Evolutionary conservation across 73 alveolate species (phyloP), one percentile per base, ranked within the genome.

Genomic region (Paramecium octaurelia): DNA sequence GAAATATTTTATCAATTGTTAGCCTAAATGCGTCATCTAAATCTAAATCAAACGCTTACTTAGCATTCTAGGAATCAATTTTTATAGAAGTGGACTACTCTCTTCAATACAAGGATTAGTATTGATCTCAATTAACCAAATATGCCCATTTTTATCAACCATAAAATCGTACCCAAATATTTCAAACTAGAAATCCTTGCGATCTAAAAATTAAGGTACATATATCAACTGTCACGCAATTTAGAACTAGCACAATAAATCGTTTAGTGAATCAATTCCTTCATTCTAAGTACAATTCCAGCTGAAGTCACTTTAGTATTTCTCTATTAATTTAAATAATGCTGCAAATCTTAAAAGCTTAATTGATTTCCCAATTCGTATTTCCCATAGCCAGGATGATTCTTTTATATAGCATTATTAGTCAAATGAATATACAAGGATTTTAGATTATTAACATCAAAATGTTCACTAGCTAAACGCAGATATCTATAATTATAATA

Each of bases 281-380:
- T 80, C 70, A 80, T 80, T 80, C n/a, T 80, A 12, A 18, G 8
- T 2, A 80, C 24, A 18, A 80, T 80, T 8, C 57, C 46, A 44
- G 77, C 34, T 3, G 76, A 40, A 2, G 91, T n/a, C 3, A 42
- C 70, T 80, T 80, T 80, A 43, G 91, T 24, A 20, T 80, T 80
- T 23, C 54, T 80, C 54, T 86, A 6, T 24, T 23, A 76, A 50
- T 48, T 38, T 24, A 86, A 40, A 77, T 94, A 95, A 10, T 77
- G 87, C 43, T 94, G 77, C 34, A 95, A 85, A 58, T 92, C 73
- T 16, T 85, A 75, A 34, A 86, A 92, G 18, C 97, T 89, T 60
- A 95, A 85, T 70, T 94, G 88, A 57, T 93, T 95, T 58, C 99
- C 99, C 36, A 93, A 96, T 80, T 96, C 99, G 68, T 84, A 94